Conservation (phyloP, 306 rosid species). For the Prunus salicina region DNA sequence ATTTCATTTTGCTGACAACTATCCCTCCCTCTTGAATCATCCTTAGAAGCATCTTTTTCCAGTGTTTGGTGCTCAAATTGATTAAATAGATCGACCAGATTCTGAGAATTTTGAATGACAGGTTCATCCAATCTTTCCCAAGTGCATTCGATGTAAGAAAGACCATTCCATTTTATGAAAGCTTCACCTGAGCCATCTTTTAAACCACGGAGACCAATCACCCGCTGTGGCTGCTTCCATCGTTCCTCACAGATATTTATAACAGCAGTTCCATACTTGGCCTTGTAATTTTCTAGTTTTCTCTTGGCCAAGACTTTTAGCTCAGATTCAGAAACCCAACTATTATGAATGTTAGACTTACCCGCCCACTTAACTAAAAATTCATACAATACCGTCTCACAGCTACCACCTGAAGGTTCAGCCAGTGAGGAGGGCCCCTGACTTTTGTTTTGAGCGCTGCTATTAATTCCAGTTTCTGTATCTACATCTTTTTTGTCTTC, state of each 20-base stretch:
- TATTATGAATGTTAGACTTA: conserved; percentile 85
- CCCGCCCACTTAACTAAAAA: conserved; percentile 96
- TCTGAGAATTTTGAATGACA: conserved; percentile 53
- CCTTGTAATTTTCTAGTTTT: conserved; percentile 96
- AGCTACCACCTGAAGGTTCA: conserved; percentile 46
- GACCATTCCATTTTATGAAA: conserved; percentile 86
- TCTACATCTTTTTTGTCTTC: conserved; percentile 39
- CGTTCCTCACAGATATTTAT: conserved; percentile 88
- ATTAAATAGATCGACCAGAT: conserved; percentile 57
- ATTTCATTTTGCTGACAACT: conserved; percentile 59
- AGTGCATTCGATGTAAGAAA: conserved; percentile 91
- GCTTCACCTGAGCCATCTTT: conserved; percentile 63
- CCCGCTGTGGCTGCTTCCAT: conserved; percentile 93
- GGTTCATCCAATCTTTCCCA: conserved; percentile 95
- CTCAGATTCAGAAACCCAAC: conserved; percentile 92
- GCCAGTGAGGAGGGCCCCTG: conserved; percentile 47
- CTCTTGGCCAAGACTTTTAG: conserved; percentile 90
- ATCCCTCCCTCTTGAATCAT: conserved; percentile 47
- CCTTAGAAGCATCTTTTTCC: conserved; percentile 63
- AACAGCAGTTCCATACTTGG: conserved; percentile 76
- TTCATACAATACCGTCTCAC: conserved; percentile 51
- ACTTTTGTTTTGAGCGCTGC: conserved; percentile 46
- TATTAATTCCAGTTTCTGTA: conserved; percentile 38
- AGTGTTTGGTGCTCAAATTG: conserved; percentile 60
- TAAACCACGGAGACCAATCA: conserved; percentile 64